These are phyloP conservation scores for Globisporangium irregulare DNA, from an alignment of 352 stramenopile species.

Conservation along the genomic window DNA sequence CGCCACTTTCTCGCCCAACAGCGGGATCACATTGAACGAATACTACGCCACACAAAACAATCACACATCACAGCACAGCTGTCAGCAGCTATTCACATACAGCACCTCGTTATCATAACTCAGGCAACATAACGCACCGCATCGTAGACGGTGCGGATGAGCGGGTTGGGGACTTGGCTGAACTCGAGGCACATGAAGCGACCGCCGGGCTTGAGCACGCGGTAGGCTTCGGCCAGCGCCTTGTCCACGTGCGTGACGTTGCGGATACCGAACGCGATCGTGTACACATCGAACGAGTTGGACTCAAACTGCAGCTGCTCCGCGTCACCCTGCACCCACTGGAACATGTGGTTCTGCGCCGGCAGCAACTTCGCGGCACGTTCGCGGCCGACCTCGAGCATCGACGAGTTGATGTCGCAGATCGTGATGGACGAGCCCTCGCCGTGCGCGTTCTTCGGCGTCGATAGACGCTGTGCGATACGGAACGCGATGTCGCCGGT, in stretches of 20 bases:
- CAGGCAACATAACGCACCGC: conserved; percentile 35
- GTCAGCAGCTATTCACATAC: not conserved
- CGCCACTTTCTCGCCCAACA: conserved; percentile 92
- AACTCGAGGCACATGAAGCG: conserved; percentile 99
- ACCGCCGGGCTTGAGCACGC: conserved; percentile 95
- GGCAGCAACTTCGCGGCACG: conserved; percentile 77
- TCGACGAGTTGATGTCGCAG: conserved; percentile 99
- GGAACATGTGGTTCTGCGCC: conserved; percentile 59
- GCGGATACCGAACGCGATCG: conserved; percentile 98
- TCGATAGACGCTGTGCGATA: conserved; percentile 80
- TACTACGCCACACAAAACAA: conserved; percentile 64
- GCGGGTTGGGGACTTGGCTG: conserved; percentile 90
- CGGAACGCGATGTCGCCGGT: conserved; percentile 99
- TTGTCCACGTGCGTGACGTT: conserved; percentile 98
- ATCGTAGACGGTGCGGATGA: conserved; percentile 95
- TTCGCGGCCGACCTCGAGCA: conserved; percentile 95
- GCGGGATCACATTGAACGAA: conserved; percentile 98
- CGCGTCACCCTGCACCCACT: conserved; percentile 95
- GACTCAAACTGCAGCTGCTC: conserved; percentile 94
- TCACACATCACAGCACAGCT: not conserved
- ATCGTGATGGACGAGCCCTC: conserved; percentile 89
- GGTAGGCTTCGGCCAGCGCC: conserved; percentile 92
- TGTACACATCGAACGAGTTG: conserved; percentile 98
- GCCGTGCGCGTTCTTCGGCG: conserved; percentile 24
- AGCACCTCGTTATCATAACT: not conserved